phyloP scores from a whole-genome alignment of 2,329 filamentous ascomycete genomes.

The Zymoseptoria passerinii region DNA sequence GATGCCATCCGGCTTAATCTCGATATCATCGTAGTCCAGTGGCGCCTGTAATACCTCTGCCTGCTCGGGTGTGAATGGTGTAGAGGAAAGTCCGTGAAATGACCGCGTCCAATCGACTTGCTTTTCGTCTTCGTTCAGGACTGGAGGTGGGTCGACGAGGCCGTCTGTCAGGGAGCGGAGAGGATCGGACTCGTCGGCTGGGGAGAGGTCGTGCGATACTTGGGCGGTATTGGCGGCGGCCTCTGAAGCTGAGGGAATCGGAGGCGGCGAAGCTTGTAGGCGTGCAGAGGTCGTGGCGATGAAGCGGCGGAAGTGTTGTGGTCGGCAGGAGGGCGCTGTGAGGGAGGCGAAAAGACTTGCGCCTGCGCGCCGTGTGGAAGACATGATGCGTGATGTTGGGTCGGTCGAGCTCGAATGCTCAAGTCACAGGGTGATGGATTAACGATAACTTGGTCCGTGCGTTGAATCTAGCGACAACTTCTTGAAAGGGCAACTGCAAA shows the following conservation, averaged over 20 bases:
- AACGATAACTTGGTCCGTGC: neutral
- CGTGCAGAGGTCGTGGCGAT: slow-evolving; percentile 7
- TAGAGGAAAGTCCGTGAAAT: slow-evolving; percentile 67
- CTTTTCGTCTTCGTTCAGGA: slow-evolving; percentile 40
- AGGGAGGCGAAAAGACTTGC: slow-evolving; percentile 18
- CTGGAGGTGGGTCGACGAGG: slow-evolving; percentile 43
- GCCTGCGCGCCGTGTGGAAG: slow-evolving; percentile 15
- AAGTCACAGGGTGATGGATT: neutral
- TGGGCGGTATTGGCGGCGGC: slow-evolving; percentile 10
- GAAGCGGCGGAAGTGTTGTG: slow-evolving; percentile 2
- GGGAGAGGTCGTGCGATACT: slow-evolving; percentile 16
- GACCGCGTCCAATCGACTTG: slow-evolving; percentile 75
- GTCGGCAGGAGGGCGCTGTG: slow-evolving; percentile 10
- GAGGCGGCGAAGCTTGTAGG: slow-evolving; percentile 12
- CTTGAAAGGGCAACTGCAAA: neutral
- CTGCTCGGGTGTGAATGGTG: slow-evolving; percentile 63
- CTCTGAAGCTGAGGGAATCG: slow-evolving; percentile 6
- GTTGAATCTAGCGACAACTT: neutral
- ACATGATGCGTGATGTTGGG: slow-evolving; percentile 11
- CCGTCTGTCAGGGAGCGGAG: slow-evolving; percentile 41
- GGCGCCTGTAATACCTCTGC: slow-evolving; percentile 60
- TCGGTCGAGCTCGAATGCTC: neutral
- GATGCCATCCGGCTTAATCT: slow-evolving; percentile 96
- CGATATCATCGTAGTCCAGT: slow-evolving; percentile 66
- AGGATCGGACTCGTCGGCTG: slow-evolving; percentile 17